phyloP scores from a whole-genome alignment of 352 stramenopile species.

The Phytopythium oedochilum region DNA sequence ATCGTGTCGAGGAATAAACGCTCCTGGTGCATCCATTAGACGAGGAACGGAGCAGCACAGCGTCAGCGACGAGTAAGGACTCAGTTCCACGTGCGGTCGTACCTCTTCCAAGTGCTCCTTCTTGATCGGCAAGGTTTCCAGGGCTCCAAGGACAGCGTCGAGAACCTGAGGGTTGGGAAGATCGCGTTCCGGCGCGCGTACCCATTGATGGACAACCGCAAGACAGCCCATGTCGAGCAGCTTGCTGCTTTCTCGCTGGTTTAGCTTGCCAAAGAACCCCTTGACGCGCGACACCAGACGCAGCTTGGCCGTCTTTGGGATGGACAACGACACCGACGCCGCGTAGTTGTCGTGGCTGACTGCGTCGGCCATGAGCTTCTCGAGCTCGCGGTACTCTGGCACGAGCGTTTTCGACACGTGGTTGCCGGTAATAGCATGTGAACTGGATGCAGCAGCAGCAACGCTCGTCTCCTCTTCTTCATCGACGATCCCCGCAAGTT shows the following conservation, averaged over 20 bases:
- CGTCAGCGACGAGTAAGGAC: not conserved
- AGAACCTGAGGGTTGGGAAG: conserved; percentile 62
- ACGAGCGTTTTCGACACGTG: conserved; percentile 38
- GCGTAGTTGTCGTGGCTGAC: conserved; percentile 73
- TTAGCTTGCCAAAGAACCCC: conserved; percentile 61
- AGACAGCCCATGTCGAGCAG: conserved; percentile 63
- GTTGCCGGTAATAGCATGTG: conserved; percentile 11
- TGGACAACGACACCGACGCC: conserved; percentile 63
- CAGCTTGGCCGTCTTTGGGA: conserved; percentile 74
- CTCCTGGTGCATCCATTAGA: conserved; percentile 23
- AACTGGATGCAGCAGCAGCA: not conserved
- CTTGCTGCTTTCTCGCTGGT: conserved; percentile 38
- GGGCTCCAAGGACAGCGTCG: conserved; percentile 41
- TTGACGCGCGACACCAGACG: conserved; percentile 68
- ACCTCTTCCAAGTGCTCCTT: conserved; percentile 66
- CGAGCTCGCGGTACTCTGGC: conserved; percentile 51
- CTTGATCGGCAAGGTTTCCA: conserved; percentile 54
- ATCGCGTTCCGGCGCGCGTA: conserved; percentile 21
- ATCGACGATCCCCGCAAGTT: conserved; percentile 20
- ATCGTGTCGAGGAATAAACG: conserved; percentile 26
- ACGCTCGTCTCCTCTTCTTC: conserved; percentile 6
- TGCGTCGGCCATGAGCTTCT: conserved; percentile 64
- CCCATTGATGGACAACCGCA: conserved; percentile 51
- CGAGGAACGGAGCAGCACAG: not conserved
- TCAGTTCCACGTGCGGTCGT: not conserved